Base-by-base conservation (phyloP, 148 eudicot species). In the Rhododendron mucronatum region DNA sequence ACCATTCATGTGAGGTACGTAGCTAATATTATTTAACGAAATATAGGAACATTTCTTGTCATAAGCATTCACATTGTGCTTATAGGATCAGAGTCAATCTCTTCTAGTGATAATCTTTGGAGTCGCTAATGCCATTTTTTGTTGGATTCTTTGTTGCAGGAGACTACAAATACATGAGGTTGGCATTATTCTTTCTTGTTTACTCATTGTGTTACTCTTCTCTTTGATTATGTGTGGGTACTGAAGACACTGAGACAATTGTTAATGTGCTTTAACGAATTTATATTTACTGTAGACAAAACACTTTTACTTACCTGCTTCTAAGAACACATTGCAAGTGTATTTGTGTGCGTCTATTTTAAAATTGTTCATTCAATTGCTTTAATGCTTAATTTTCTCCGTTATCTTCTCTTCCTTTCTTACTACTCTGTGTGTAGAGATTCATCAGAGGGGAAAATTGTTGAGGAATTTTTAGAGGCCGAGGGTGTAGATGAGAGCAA, bases 121-220 rank as follows among this genome's bases (percentile, higher is more conserved):
- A 21, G 16, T 82, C 63, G 37, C 88, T 86, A 63, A 83, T 59
- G 84, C 57, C 77, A 61, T 75, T 84, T 82, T 63, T 86, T 28
- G 41, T 86, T 87, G 80, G 45, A 55, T 82, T 83, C 28, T 48
- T 35, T n/a, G 78, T 85, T 91, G 90, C 99, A 96, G 99, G 98
- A 71, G 99, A 97, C 93, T 95, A 95, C 93, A 97, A 97, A 84
- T 97, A 97, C 76, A 84, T 91, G 82, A 96, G 95, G 99, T 95
- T 83, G 82, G 94, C 88, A 50, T 63, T 85, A 30, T 50, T 71
- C 77, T 41, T 26, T 71, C 79, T n/a, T 0, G 71, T 71, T 53
- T 69, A 48, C 8, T 73, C 26, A 21, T 76, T 26, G 15, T 13
- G 41, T 20, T 30, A 59, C 73, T 57, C 76, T 82, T 21, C 39